phyloP scores from a whole-genome alignment of 805 yeast species.

The Yamadazyma olivae region DNA sequence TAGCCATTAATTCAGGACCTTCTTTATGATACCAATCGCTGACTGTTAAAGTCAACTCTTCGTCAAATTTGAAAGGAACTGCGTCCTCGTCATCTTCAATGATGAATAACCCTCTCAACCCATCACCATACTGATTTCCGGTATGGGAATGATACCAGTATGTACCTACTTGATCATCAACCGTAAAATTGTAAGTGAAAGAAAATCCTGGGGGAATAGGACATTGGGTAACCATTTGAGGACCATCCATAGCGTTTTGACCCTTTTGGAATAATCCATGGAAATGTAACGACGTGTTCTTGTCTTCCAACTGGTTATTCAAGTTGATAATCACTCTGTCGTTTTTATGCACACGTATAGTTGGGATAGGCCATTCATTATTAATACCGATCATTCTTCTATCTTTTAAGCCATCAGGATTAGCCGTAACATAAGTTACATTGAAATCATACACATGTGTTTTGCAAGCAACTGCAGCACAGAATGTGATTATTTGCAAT shows the following conservation, averaged over 20 bases:
- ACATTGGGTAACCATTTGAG: slow-evolving; percentile 45
- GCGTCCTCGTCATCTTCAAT: slow-evolving; percentile 42
- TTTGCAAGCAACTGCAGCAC: slow-evolving; percentile 14
- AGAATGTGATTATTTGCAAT: too few relatives aligned
- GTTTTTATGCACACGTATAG: slow-evolving; percentile 31
- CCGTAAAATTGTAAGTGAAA: slow-evolving; percentile 38
- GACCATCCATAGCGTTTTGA: slow-evolving; percentile 43
- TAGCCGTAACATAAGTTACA: slow-evolving; percentile 38
- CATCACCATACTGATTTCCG: slow-evolving; percentile 77
- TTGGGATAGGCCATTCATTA: slow-evolving; percentile 43
- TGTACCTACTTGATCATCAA: slow-evolving; percentile 33
- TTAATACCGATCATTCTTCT: slow-evolving; percentile 60
- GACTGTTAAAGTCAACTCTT: slow-evolving; percentile 65
- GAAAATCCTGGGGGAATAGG: slow-evolving; percentile 40
- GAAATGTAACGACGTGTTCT: slow-evolving; percentile 41
- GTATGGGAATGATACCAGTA: slow-evolving; percentile 80
- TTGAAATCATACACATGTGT: slow-evolving; percentile 36
- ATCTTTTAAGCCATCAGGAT: slow-evolving; percentile 54
- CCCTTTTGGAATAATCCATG: slow-evolving; percentile 43
- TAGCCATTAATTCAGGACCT: slow-evolving; percentile 47
- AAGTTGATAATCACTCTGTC: slow-evolving; percentile 41
- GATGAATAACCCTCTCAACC: slow-evolving; percentile 65
- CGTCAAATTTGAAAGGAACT: slow-evolving; percentile 58
- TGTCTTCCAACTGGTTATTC: slow-evolving; percentile 29
- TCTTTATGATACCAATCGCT: slow-evolving; percentile 87